Percentiles rank a stretch among this genome's conserved stretches.
Conservation (phyloP, 1,139 yeast species). For the Magnusiomyces sp. region DNA sequence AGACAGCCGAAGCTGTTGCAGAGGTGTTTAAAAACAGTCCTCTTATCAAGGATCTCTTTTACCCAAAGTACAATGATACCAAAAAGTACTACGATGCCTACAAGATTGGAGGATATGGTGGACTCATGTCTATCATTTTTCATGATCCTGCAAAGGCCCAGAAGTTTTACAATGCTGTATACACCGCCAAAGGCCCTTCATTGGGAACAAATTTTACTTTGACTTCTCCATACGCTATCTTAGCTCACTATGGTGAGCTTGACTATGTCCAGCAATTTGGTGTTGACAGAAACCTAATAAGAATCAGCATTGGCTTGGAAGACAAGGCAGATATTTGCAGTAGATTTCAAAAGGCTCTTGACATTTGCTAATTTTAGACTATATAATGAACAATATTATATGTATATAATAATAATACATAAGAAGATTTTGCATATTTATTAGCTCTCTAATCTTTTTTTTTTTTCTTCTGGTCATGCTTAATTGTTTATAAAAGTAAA, state of each 20-base stretch:
- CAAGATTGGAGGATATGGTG: slow-evolving; percentile 87
- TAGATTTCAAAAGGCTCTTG: slow-evolving; percentile 32
- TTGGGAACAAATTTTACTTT: slow-evolving; percentile 89
- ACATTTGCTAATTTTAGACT: neutral
- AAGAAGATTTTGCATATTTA: no score
- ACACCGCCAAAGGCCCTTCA: slow-evolving; percentile 86
- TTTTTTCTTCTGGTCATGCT: no score
- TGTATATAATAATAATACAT: no score
- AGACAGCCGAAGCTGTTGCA: slow-evolving; percentile 52
- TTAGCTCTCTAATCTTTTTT: no score
- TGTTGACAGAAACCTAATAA: slow-evolving; percentile 67
- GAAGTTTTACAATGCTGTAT: slow-evolving; percentile 64
- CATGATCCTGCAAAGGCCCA: slow-evolving; percentile 57
- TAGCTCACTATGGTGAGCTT: slow-evolving; percentile 81
- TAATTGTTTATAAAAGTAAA: no score
- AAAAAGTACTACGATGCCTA: slow-evolving; percentile 61
- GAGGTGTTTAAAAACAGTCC: slow-evolving; percentile 31
- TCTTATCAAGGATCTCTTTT: slow-evolving; percentile 51
- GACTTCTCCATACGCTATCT: slow-evolving; percentile 83
- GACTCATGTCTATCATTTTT: slow-evolving; percentile 72
- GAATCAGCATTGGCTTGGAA: slow-evolving; percentile 72
- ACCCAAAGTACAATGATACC: slow-evolving; percentile 55
- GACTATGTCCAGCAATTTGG: slow-evolving; percentile 82
- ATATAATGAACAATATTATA: neutral
- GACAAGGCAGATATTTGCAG: slow-evolving; percentile 37